Percentiles rank a stretch among this genome's conserved stretches.
Conservation (phyloP, 345 rosid genomes). For the Crucihimalaya himalaica region DNA sequence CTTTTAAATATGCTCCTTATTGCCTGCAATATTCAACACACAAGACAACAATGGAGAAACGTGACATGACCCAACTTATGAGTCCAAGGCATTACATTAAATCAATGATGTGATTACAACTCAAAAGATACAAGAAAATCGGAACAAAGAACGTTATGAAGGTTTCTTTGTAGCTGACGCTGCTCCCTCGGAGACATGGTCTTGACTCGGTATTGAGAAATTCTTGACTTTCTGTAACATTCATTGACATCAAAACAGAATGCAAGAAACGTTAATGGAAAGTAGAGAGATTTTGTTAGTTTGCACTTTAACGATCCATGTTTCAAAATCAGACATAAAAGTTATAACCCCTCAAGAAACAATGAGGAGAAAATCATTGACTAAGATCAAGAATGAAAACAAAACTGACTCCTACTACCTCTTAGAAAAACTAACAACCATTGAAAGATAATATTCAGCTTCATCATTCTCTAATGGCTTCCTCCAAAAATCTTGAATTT, state of each 20-base stretch:
- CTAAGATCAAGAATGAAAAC: slow-evolving; percentile 1
- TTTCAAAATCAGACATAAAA: not conserved
- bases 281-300: not conserved
- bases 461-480: slow-evolving; percentile 6
- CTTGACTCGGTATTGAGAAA: slow-evolving; percentile 56
- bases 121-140: not conserved
- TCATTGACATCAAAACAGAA: not conserved
- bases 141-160: slow-evolving; percentile 27
- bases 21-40: slow-evolving; percentile 1
- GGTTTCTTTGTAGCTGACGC: slow-evolving; percentile 45
- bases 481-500: not conserved
- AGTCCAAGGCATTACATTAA: not conserved
- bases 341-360: not conserved
- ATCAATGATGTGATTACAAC: slow-evolving; percentile 1
- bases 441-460: not conserved
- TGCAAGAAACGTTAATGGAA: not conserved
- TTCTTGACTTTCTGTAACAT: slow-evolving; percentile 65
- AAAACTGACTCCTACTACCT: not conserved
- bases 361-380: not conserved
- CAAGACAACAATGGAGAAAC: not conserved
- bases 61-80: not conserved
- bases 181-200: slow-evolving; percentile 38
- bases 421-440: not conserved
- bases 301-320: not conserved
- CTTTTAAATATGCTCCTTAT: not conserved